phyloP scores from a whole-genome alignment of 345 rosid genomes.

The Populus tremula region DNA sequence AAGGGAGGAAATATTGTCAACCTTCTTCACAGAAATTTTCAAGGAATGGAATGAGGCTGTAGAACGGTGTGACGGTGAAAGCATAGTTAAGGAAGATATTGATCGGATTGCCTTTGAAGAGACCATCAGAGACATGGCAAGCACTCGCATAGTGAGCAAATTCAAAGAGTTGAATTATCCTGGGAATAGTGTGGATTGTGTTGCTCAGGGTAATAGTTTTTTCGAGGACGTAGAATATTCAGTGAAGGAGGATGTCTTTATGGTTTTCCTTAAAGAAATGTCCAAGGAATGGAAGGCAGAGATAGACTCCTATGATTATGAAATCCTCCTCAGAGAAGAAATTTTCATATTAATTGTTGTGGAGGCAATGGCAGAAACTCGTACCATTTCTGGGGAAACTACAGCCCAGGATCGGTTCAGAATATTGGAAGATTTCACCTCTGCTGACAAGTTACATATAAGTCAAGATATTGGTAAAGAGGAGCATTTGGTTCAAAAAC shows the following conservation, averaged over 20 bases:
- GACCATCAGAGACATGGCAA: constrained; percentile 22
- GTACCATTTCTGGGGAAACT: background rate
- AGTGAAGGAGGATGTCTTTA: constrained; percentile 31
- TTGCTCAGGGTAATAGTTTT: background rate
- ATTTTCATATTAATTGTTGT: constrained; percentile 13
- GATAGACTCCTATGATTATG: constrained; percentile 16
- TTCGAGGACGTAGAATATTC: constrained; percentile 23
- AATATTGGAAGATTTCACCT: background rate
- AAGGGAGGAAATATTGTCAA: constrained; percentile 17
- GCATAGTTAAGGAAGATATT: constrained; percentile 33
- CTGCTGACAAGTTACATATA: background rate
- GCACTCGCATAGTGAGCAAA: background rate
- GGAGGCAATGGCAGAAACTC: constrained; percentile 26
- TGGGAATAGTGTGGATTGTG: background rate
- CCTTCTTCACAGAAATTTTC: constrained; percentile 18
- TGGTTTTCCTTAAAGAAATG: constrained; percentile 25
- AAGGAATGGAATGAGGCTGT: constrained; percentile 28
- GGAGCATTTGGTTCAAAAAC: constrained; percentile 16
- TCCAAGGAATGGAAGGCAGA: constrained; percentile 20
- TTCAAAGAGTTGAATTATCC: constrained; percentile 8
- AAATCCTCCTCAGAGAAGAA: constrained; percentile 30
- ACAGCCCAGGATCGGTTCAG: constrained; percentile 1
- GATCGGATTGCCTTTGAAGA: constrained; percentile 33
- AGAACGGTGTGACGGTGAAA: constrained; percentile 15
- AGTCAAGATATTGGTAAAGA: constrained; percentile 5